These are phyloP conservation scores for Tagetes erecta DNA, from an alignment of 129 eudicot species.

Conservation along the genomic window DNA sequence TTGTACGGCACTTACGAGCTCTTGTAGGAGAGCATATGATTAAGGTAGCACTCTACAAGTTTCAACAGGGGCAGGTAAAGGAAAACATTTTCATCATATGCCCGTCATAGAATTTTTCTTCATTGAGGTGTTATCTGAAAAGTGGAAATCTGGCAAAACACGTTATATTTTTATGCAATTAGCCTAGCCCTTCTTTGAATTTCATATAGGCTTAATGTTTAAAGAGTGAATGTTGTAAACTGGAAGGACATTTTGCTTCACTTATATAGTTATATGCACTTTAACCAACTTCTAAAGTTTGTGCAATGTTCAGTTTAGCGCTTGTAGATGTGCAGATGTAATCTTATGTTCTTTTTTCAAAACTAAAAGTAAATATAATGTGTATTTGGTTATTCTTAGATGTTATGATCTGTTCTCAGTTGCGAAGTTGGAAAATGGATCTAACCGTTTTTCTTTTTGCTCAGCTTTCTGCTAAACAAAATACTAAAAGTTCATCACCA, in stretches of 20 bases:
- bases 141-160: too few relatives aligned
- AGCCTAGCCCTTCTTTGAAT: too few relatives aligned
- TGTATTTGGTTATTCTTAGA: not conserved
- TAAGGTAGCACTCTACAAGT: slow-evolving; percentile 67
- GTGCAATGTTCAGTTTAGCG: not conserved
- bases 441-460: slow-evolving; percentile 36
- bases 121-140: not conserved
- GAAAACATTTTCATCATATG: slow-evolving; percentile 5
- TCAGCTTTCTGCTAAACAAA: slow-evolving; percentile 46
- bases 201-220: too few relatives aligned
- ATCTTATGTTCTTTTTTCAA: not conserved
- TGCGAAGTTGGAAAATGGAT: slow-evolving; percentile 21
- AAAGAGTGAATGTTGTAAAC: too few relatives aligned
- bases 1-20: slow-evolving; percentile 68
- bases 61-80: slow-evolving; percentile 75
- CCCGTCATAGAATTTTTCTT: not conserved
- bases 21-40: slow-evolving; percentile 95
- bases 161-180: too few relatives aligned
- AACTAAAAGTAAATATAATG: not conserved
- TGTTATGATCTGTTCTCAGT: not conserved
- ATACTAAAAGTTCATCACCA: slow-evolving; percentile 39
- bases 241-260: too few relatives aligned
- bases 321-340: not conserved
- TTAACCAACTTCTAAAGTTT: not conserved
- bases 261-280: too few relatives aligned